Percentiles rank a stretch among this genome's conserved stretches.
Conservation (phyloP, 768 basidiomycete species). For the Russula vinacea region DNA sequence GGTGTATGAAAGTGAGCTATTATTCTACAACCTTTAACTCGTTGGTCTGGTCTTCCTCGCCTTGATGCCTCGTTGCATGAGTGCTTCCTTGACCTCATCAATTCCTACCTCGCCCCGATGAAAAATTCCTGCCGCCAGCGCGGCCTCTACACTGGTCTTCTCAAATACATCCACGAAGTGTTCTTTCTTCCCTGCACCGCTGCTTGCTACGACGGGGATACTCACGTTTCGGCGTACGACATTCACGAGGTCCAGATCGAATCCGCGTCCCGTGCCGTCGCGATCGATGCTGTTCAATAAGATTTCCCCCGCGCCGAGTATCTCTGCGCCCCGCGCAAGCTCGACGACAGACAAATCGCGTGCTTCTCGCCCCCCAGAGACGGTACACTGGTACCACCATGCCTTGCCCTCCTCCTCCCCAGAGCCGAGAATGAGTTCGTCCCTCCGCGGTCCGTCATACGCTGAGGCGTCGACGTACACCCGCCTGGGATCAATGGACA, state of each 20-base stretch:
- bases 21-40: constrained; percentile 6
- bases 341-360: constrained; percentile 85
- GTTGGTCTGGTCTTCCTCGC: constrained; percentile 37
- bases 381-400: constrained; percentile 99
- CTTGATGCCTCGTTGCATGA: constrained; percentile 49
- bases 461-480: constrained; percentile 59
- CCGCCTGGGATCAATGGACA: constrained; percentile 90
- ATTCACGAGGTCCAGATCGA: constrained; percentile 78
- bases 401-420: constrained; percentile 61
- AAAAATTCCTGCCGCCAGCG: constrained; percentile 95
- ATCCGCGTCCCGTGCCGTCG: constrained; percentile 90
- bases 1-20: constrained; percentile 1
- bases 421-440: constrained; percentile 54
- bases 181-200: constrained; percentile 77
- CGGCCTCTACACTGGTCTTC: constrained; percentile 80
- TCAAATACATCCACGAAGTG: constrained; percentile 90
- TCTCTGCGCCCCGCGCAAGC: constrained; percentile 87
- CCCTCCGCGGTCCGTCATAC: constrained; percentile 67
- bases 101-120: constrained; percentile 88
- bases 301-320: constrained; percentile 91
- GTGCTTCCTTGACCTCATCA: constrained; percentile 65
- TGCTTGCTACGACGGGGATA: constrained; percentile 93
- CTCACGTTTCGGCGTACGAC: constrained; percentile 72
- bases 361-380: constrained; percentile 84
- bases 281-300: constrained; percentile 94